Conservation (phyloP, 345 rosid species). For the Lepidium aucheri region DNA sequence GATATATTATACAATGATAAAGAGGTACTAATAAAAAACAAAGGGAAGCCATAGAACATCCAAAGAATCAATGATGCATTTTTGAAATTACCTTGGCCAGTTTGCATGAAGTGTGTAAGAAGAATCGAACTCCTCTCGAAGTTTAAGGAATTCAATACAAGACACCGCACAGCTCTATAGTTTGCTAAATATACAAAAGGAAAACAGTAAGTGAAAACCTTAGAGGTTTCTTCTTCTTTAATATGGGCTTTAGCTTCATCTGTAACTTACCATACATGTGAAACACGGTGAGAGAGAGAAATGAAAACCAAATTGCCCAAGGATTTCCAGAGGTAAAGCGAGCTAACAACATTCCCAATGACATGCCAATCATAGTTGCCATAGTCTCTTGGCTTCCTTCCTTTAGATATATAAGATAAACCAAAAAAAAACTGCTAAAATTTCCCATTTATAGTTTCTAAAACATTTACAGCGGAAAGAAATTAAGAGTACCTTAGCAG, state of each 20-base stretch:
- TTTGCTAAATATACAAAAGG: constrained; percentile 44
- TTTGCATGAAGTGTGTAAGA: constrained; percentile 55
- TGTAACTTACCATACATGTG: constrained; percentile 84
- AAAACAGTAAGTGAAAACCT: not conserved
- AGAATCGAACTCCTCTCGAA: constrained; percentile 67
- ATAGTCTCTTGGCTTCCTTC: constrained; percentile 97
- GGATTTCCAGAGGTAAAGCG: constrained; percentile 69
- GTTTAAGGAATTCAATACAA: constrained; percentile 71
- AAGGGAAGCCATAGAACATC: not conserved
- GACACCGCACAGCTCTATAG: constrained; percentile 86
- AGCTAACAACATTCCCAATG: constrained; percentile 83
- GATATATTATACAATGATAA: not conserved
- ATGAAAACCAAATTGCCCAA: constrained; percentile 67
- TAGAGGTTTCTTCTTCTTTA: not conserved
- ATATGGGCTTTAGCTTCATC: not conserved
- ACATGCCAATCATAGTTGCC: constrained; percentile 96
- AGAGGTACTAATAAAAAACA: not conserved
- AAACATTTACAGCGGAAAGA: constrained; percentile 6
- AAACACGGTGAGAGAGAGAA: constrained; percentile 72
- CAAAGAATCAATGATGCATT: not conserved
- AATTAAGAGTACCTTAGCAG: constrained; percentile 59
- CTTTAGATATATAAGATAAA: constrained; percentile 24
- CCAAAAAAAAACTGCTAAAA: not conserved
- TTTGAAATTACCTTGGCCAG: constrained; percentile 53
- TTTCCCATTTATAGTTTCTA: not conserved